Percentiles rank a stretch among this genome's conserved stretches.
These are phyloP conservation scores for Tetrapisispora iriomotensis DNA, from an alignment of 805 yeast genomes.

Conservation along the genomic window DNA sequence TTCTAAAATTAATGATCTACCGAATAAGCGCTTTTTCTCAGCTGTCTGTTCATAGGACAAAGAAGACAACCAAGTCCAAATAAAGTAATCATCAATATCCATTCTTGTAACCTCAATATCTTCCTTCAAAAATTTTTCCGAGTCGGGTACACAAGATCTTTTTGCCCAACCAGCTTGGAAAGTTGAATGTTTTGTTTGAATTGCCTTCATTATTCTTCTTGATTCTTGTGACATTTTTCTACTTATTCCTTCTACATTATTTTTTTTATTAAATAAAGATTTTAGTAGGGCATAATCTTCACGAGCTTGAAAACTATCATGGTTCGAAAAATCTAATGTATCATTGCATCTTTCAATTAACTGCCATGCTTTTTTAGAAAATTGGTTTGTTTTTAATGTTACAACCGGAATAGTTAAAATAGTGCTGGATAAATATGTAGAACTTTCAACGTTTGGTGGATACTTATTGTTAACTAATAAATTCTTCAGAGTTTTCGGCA, in stretches of 20 bases:
- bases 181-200: conserved; percentile 33
- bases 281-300: conserved; percentile 72
- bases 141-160: conserved; percentile 19
- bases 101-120: conserved; percentile 43
- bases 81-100: conserved; percentile 75
- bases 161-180: conserved; percentile 36
- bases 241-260: conserved; percentile 43
- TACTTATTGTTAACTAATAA: conserved; percentile 56
- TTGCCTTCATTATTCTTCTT: conserved; percentile 39
- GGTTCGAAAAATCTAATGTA: conserved; percentile 58
- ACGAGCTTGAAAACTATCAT: conserved; percentile 57
- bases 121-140: conserved; percentile 15
- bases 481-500: conserved; percentile 60
- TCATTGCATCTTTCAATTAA: conserved; percentile 48
- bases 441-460: conserved; percentile 50
- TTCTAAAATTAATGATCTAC: conserved; percentile 73
- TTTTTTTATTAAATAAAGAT: conserved; percentile 52
- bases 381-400: conserved; percentile 38
- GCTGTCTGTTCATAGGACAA: conserved; percentile 65
- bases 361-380: conserved; percentile 45
- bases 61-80: conserved; percentile 85
- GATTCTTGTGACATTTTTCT: conserved; percentile 67
- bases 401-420: conserved; percentile 54
- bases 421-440: conserved; percentile 32
- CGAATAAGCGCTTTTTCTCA: conserved; percentile 57